Evolutionary conservation across 2,329 filamentous ascomycete species (phyloP).

Genomic region (Sclerotinia nivalis): DNA sequence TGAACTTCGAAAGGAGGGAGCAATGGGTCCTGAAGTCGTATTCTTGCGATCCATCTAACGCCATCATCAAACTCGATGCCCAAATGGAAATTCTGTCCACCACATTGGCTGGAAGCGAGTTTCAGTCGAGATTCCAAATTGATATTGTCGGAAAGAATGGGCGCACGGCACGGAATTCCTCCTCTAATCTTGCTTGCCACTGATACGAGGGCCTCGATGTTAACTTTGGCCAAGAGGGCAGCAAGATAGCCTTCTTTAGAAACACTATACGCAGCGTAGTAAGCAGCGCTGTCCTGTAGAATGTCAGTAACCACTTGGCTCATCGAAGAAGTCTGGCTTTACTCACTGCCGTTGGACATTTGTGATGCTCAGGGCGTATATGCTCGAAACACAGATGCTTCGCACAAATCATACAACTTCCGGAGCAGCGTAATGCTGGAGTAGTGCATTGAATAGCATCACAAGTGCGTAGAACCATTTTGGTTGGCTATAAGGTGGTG

Average conservation of each 20-base stretch:
- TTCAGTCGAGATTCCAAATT: neutral
- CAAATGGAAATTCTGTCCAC: neutral
- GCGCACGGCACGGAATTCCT: neutral
- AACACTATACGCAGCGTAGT: neutral
- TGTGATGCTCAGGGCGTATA: neutral
- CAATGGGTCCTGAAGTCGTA: neutral
- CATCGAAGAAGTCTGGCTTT: neutral
- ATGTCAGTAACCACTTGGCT: neutral
- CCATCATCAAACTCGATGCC: neutral
- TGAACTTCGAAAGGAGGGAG: neutral
- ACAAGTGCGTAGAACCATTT: neutral
- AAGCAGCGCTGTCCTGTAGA: neutral
- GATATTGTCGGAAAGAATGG: neutral
- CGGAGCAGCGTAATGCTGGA: neutral
- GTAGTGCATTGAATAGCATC: neutral
- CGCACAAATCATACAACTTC: neutral
- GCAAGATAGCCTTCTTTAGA: neutral
- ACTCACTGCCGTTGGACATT: no score
- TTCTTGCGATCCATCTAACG: neutral
- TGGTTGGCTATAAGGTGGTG: neutral
- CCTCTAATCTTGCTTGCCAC: neutral
- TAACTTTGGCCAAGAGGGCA: neutral
- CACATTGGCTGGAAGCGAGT: neutral
- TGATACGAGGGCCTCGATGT: neutral
- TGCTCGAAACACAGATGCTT: neutral